phyloP scores from a whole-genome alignment of 768 basidiomycete species.

The Russula virescens region DNA sequence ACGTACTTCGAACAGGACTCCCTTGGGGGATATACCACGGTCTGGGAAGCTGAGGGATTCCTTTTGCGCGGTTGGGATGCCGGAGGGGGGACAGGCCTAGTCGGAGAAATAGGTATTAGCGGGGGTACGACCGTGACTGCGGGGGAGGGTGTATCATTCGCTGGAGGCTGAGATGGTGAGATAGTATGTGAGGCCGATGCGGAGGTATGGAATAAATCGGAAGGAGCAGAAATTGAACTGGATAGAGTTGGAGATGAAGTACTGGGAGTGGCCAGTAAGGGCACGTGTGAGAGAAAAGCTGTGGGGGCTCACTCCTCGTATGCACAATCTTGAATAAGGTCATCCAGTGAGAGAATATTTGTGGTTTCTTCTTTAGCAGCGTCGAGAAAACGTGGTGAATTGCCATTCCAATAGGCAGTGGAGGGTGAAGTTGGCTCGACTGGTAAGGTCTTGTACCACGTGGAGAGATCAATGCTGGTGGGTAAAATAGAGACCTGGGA shows the following conservation, averaged over 20 bases:
- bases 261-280: conserved; percentile 15
- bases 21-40: conserved; percentile 64
- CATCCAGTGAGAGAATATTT: conserved; percentile 61
- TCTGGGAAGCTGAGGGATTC: conserved; percentile 47
- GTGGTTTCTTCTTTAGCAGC: conserved; percentile 46
- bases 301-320: conserved; percentile 61
- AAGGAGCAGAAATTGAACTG: neutral
- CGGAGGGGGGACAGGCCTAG: conserved; percentile 65
- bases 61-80: conserved; percentile 51
- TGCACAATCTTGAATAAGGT: conserved; percentile 66
- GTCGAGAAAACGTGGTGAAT: conserved; percentile 35
- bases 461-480: conserved; percentile 44
- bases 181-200: neutral
- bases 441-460: conserved; percentile 53
- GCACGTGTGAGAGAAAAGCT: conserved; percentile 21
- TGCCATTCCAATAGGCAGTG: conserved; percentile 39
- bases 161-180: neutral
- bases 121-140: conserved; percentile 18
- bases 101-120: conserved; percentile 40
- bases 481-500: conserved; percentile 47
- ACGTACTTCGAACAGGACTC: conserved; percentile 74
- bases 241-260: conserved; percentile 9
- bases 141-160: neutral
- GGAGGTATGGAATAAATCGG: neutral
- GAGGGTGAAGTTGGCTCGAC: conserved; percentile 37